Percentiles rank a stretch among this genome's conserved stretches.
phyloP scores from a whole-genome alignment of 2,329 filamentous ascomycete species.

The Botrytis paeoniae region DNA sequence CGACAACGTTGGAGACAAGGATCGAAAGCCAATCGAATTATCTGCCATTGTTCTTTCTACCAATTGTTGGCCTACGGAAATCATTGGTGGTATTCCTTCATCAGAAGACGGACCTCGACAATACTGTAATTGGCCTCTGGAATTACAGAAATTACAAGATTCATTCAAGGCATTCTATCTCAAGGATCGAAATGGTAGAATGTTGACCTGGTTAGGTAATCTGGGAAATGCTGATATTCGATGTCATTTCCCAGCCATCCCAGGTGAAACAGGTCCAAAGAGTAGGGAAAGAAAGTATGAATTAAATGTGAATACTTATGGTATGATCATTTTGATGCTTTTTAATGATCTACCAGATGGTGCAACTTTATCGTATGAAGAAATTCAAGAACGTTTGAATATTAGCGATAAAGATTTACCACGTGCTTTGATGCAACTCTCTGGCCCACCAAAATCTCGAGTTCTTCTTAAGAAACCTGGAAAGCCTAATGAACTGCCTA shows the following conservation, averaged over 20 bases:
- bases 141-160: conserved; percentile 71
- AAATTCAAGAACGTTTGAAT: conserved; percentile 78
- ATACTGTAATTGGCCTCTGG: conserved; percentile 69
- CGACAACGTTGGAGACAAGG: conserved; percentile 48
- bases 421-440: conserved; percentile 75
- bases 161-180: conserved; percentile 90
- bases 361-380: conserved; percentile 59
- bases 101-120: conserved; percentile 46
- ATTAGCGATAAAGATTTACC: conserved; percentile 73
- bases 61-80: conserved; percentile 92
- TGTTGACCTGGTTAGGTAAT: conserved; percentile 75
- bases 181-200: conserved; percentile 80
- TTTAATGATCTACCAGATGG: conserved; percentile 73
- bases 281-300: conserved; percentile 75
- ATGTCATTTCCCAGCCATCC: conserved; percentile 70
- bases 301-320: conserved; percentile 87
- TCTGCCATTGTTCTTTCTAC: conserved; percentile 83
- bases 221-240: conserved; percentile 81
- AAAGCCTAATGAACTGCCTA: conserved; percentile 65
- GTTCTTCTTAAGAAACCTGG: conserved; percentile 78
- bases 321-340: conserved; percentile 82
- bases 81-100: conserved; percentile 63
- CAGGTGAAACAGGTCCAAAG: conserved; percentile 60
- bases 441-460: conserved; percentile 77
- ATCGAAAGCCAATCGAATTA: conserved; percentile 69